Evolutionary conservation across 495 filamentous ascomycete genomes (phyloP).

Genomic region (Penicillium atrosanguineum): DNA sequence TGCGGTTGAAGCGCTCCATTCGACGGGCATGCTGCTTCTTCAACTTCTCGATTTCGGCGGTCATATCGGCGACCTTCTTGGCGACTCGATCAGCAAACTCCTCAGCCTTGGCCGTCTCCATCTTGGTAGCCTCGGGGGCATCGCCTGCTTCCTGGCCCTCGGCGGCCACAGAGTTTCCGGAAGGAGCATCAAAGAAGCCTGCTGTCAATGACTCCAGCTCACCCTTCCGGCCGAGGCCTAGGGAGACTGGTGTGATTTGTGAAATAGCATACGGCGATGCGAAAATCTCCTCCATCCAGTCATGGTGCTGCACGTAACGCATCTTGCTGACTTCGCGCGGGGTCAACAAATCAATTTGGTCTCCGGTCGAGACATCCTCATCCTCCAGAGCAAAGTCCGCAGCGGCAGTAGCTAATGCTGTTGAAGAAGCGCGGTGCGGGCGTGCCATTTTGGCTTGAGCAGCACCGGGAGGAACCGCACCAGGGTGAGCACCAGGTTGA

Average conservation of each 20-base stretch:
- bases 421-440: slow-evolving; percentile 36
- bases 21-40: slow-evolving; percentile 71
- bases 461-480: slow-evolving; percentile 27
- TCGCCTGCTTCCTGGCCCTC: slow-evolving; percentile 39
- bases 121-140: slow-evolving; percentile 54
- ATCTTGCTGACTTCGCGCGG: slow-evolving; percentile 82
- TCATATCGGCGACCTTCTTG: slow-evolving; percentile 61
- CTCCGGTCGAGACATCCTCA: slow-evolving; percentile 80
- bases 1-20: slow-evolving; percentile 70
- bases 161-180: slow-evolving; percentile 13
- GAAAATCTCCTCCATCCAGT: slow-evolving; percentile 99
- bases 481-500: slow-evolving; percentile 25
- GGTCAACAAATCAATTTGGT: slow-evolving; percentile 82
- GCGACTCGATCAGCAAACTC: slow-evolving; percentile 74
- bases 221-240: slow-evolving; percentile 83
- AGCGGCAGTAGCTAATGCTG: slow-evolving; percentile 33
- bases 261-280: slow-evolving; percentile 78
- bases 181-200: slow-evolving; percentile 68
- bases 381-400: slow-evolving; percentile 69
- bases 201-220: slow-evolving; percentile 78
- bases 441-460: slow-evolving; percentile 35
- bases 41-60: slow-evolving; percentile 78
- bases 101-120: slow-evolving; percentile 65
- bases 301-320: slow-evolving; percentile 90
- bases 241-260: slow-evolving; percentile 82